These are phyloP conservation scores for Salix exigua DNA, from an alignment of 345 rosid species.

Conservation along the genomic window DNA sequence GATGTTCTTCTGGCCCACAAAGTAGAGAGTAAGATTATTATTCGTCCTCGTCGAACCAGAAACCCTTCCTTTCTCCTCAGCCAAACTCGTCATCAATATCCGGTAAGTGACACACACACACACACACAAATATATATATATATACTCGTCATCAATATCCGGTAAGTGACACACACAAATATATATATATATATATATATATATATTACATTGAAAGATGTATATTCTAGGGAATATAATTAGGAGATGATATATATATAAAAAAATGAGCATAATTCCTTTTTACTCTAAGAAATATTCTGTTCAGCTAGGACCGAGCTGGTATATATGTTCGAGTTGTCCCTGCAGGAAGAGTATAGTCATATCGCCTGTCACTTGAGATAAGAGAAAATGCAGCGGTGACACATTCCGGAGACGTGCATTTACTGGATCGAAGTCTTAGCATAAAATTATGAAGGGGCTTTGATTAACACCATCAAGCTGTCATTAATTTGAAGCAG, in stretches of 20 bases:
- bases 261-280: too few species aligned
- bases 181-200: too few species aligned
- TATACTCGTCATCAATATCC: neutral
- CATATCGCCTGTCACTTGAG: neutral
- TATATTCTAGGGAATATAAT: neutral
- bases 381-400: neutral
- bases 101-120: neutral
- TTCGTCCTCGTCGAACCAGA: neutral
- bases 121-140: too few species aligned
- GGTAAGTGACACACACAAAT: neutral
- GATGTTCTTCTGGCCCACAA: neutral
- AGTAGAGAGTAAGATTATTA: neutral
- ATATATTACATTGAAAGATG: too few species aligned
- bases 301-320: too few species aligned
- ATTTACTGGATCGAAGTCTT: neutral
- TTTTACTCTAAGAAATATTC: too few species aligned
- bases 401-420: neutral
- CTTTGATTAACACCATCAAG: too few species aligned
- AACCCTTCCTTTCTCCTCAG: neutral
- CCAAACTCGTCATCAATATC: neutral
- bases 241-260: too few species aligned
- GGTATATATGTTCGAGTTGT: neutral
- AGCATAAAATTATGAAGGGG: too few species aligned
- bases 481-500: neutral
- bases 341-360: neutral